A percentile compares a stretch with the other conserved stretches of the same genome.
Evolutionary conservation across 1,139 yeast genomes (phyloP).

Genomic region (Lodderomyces jiufengensis): DNA sequence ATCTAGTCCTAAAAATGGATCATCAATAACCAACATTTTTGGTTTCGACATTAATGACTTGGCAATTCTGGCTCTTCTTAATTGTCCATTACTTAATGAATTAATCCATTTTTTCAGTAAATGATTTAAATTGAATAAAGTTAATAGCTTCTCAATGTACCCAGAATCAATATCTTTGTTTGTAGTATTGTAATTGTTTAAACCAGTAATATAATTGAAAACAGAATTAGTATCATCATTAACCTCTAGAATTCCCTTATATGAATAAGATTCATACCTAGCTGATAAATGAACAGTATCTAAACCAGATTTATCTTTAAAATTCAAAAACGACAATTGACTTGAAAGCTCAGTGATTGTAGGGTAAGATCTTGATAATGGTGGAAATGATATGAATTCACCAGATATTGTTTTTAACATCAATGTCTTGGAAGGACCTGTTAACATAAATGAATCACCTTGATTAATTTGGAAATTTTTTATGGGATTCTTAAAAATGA

Average conservation of each 20-base stretch:
- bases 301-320: slow-evolving; percentile 50
- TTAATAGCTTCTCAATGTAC: slow-evolving; percentile 41
- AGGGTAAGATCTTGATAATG: slow-evolving; percentile 55
- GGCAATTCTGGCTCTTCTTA: slow-evolving; percentile 85
- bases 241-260: slow-evolving; percentile 52
- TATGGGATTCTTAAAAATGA: slow-evolving; percentile 23
- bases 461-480: slow-evolving; percentile 21
- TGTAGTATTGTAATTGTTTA: slow-evolving; percentile 45
- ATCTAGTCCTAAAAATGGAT: slow-evolving; percentile 89
- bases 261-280: slow-evolving; percentile 70
- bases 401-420: slow-evolving; percentile 34
- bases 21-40: slow-evolving; percentile 69
- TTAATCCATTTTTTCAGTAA: slow-evolving; percentile 74
- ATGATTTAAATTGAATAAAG: slow-evolving; percentile 52
- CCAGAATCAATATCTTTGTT: slow-evolving; percentile 16
- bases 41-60: slow-evolving; percentile 66
- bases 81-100: slow-evolving; percentile 89
- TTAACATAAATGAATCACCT: slow-evolving; percentile 30
- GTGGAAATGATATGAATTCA: slow-evolving; percentile 48
- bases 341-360: slow-evolving; percentile 29
- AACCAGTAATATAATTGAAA: slow-evolving; percentile 52
- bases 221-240: slow-evolving; percentile 76
- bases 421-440: slow-evolving; percentile 34
- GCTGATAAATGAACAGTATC: slow-evolving; percentile 83
- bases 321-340: slow-evolving; percentile 46